These are phyloP conservation scores for Hypoxylon sp. DNA, from an alignment of 2,329 filamentous ascomycete genomes.

Conservation along the genomic window DNA sequence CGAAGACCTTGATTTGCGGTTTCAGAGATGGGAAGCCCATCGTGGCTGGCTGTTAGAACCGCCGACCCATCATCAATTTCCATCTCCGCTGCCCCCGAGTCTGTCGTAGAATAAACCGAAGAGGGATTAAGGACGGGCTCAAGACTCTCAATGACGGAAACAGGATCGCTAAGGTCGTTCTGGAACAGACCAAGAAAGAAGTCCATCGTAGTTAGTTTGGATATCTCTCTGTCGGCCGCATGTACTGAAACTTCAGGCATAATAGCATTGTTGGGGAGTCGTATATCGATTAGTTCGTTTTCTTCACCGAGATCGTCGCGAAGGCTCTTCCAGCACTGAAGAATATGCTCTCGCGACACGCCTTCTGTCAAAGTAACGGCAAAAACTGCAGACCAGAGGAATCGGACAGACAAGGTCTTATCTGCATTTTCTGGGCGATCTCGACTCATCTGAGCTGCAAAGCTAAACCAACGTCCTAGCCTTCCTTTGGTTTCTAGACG, in stretches of 20 bases:
- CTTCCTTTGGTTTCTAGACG: constrained; percentile 63
- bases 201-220: constrained; percentile 93
- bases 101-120: constrained; percentile 59
- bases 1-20: constrained; percentile 69
- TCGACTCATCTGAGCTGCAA: constrained; percentile 61
- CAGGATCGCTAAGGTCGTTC: constrained; percentile 81
- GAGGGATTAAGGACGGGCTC: constrained; percentile 89
- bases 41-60: constrained; percentile 34
- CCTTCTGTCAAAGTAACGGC: constrained; percentile 64
- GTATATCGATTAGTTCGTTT: constrained; percentile 59
- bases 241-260: constrained; percentile 87
- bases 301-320: constrained; percentile 62
- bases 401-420: constrained; percentile 61
- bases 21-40: constrained; percentile 60
- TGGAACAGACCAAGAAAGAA: constrained; percentile 94
- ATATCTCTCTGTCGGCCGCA: constrained; percentile 91
- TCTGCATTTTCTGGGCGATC: constrained; percentile 51
- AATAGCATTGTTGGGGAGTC: constrained; percentile 84
- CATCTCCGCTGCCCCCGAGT: constrained; percentile 37
- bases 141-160: constrained; percentile 87
- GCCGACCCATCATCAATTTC: constrained; percentile 34
- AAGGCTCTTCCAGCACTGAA: constrained; percentile 69
- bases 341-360: constrained; percentile 67
- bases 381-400: constrained; percentile 68
- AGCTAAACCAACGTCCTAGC: constrained; percentile 64